These are phyloP conservation scores for Eucalyptus coolabah DNA, from an alignment of 345 rosid species.

Conservation along the genomic window DNA sequence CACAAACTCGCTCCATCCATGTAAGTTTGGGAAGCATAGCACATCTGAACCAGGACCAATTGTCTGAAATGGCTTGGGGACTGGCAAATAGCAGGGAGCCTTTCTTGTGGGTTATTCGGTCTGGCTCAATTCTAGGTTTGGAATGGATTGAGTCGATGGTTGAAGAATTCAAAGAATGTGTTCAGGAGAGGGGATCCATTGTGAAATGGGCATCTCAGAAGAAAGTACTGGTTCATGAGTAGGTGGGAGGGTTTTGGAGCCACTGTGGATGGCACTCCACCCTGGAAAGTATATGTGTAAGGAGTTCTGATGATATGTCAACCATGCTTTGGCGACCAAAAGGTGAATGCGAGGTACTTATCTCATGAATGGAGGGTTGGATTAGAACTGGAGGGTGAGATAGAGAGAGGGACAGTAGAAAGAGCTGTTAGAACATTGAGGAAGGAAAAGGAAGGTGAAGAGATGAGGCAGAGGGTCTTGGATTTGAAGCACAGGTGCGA, in stretches of 20 bases:
- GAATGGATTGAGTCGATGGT: not conserved
- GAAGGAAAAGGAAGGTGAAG: conserved; percentile 16
- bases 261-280: conserved; percentile 46
- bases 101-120: conserved; percentile 13
- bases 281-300: conserved; percentile 22
- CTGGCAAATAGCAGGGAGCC: not conserved
- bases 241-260: conserved; percentile 30
- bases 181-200: conserved; percentile 15
- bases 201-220: conserved; percentile 39
- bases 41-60: not conserved
- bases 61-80: conserved; percentile 8
- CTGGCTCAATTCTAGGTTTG: not conserved
- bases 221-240: conserved; percentile 19
- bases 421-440: conserved; percentile 12
- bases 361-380: conserved; percentile 29
- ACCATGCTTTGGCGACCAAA: conserved; percentile 22
- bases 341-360: conserved; percentile 23
- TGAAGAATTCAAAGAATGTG: not conserved
- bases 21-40: conserved; percentile 11
- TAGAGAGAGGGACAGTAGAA: conserved; percentile 10
- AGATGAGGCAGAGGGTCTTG: conserved; percentile 18
- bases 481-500: conserved; percentile 3
- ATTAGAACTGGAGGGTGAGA: conserved; percentile 6
- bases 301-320: conserved; percentile 32
- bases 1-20: not conserved